Evolutionary conservation across 2,329 filamentous ascomycete genomes (phyloP).

Genomic region (Lachnum nothofagi): DNA sequence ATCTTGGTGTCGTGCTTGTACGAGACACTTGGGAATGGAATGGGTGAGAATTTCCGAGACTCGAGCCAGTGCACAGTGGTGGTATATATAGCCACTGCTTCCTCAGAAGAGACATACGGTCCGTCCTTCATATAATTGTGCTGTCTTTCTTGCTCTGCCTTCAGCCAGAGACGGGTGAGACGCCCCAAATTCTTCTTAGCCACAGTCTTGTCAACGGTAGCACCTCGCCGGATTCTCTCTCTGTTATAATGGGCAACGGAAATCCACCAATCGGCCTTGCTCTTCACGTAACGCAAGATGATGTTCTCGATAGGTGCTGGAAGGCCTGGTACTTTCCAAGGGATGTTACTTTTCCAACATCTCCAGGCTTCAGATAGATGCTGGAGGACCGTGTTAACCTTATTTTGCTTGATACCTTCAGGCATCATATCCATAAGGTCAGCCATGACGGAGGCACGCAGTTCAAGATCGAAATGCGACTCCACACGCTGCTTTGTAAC

Average conservation of each 20-base stretch:
- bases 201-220: conserved; percentile 97
- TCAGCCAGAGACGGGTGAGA: conserved; percentile 90
- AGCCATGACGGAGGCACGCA: conserved; percentile 96
- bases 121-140: conserved; percentile 99
- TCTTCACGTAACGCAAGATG: conserved; percentile 96
- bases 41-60: conserved; percentile 95
- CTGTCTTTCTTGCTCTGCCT: conserved; percentile 95
- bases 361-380: conserved; percentile 97
- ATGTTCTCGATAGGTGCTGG: conserved; percentile 98
- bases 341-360: conserved; percentile 99
- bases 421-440: conserved; percentile 99
- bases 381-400: conserved; percentile 95
- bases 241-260: conserved; percentile 98
- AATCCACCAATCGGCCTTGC: conserved; percentile 99
- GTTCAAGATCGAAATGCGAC: conserved; percentile 94
- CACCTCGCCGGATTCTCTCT: conserved; percentile 90
- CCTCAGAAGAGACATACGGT: conserved; percentile 95
- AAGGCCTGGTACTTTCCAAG: conserved; percentile 96
- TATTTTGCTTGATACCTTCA: conserved; percentile 98
- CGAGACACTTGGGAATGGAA: conserved; percentile 96
- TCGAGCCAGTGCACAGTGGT: conserved; percentile 99
- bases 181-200: conserved; percentile 98
- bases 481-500: conserved; percentile 99
- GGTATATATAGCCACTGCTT: conserved; percentile 97
- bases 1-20: conserved; percentile 99